Evolutionary conservation across 2,329 filamentous ascomycete genomes (phyloP).

Genomic region (Fusarium odoratissimum): DNA sequence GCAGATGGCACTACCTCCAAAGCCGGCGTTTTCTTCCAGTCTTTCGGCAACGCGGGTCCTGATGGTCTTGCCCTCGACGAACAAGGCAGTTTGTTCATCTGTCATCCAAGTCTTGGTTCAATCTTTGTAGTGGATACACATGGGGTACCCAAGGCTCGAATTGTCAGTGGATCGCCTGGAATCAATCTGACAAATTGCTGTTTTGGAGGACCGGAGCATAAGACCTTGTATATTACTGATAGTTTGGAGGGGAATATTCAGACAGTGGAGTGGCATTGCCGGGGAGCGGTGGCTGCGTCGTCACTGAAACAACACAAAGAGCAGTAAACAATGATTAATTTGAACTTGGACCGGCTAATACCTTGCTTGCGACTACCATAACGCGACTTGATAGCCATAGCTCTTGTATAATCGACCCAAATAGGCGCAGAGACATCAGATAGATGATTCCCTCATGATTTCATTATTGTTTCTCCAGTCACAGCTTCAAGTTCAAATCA

Average conservation of each 20-base stretch:
- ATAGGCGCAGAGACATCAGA: no score
- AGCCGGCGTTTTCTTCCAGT: constrained; percentile 54
- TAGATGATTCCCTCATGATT: no score
- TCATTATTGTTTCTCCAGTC: no score
- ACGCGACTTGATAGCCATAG: no score
- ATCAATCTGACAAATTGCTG: constrained; percentile 56
- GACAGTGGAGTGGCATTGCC: constrained; percentile 50
- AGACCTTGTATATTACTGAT: constrained; percentile 55
- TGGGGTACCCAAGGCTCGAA: constrained; percentile 53
- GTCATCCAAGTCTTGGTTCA: constrained; percentile 50
- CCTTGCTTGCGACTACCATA: no score
- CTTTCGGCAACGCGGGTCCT: constrained; percentile 54
- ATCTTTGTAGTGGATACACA: constrained; percentile 53
- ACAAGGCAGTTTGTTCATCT: constrained; percentile 53
- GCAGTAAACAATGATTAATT: neutral
- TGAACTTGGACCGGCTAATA: no score
- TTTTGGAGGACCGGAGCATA: constrained; percentile 52
- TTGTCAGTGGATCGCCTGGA: constrained; percentile 47
- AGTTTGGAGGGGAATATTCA: constrained; percentile 53
- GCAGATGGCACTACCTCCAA: constrained; percentile 54
- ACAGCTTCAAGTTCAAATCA: no score
- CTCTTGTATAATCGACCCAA: no score
- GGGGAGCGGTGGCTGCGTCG: constrained; percentile 33
- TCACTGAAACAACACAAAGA: neutral
- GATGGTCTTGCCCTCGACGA: constrained; percentile 55